Conservation (phyloP, 2,329 filamentous ascomycete genomes). For the Diplocarpon rosae region DNA sequence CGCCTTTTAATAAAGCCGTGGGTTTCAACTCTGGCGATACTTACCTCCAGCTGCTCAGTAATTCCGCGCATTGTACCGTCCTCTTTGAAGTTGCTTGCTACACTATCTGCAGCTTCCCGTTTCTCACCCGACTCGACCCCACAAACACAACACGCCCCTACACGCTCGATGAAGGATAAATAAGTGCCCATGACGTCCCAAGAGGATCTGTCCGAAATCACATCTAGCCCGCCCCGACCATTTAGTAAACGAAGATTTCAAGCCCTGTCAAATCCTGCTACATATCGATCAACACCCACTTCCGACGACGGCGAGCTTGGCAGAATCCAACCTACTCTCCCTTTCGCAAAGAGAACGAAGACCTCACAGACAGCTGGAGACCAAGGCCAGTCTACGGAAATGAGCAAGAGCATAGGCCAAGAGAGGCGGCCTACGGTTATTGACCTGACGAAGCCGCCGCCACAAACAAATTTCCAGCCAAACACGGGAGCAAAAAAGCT, state of each 20-base stretch:
- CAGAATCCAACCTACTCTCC: slow-evolving; percentile 3
- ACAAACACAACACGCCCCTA: slow-evolving; percentile 9
- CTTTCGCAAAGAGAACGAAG: slow-evolving; percentile 55
- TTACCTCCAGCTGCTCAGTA: neutral
- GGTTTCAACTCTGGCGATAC: neutral
- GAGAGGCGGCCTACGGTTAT: slow-evolving; percentile 13
- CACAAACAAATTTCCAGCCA: slow-evolving; percentile 48
- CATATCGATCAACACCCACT: neutral
- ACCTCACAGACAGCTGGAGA: slow-evolving; percentile 48
- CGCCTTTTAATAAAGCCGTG: neutral
- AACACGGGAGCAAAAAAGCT: slow-evolving; percentile 72
- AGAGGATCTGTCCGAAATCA: slow-evolving; percentile 17
- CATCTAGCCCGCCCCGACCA: slow-evolving; percentile 9
- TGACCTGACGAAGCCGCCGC: slow-evolving; percentile 15
- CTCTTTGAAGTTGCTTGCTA: neutral
- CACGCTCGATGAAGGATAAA: slow-evolving; percentile 18
- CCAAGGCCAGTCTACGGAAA: slow-evolving; percentile 11
- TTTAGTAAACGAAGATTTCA: slow-evolving; percentile 20
- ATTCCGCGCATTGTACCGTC: neutral
- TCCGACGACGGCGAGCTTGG: slow-evolving; percentile 2
- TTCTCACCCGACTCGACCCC: neutral
- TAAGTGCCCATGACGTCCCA: slow-evolving; percentile 25
- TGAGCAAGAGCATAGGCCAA: slow-evolving; percentile 18
- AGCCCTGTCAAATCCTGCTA: slow-evolving; percentile 8
- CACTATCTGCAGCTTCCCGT: slow-evolving; percentile 6